These are phyloP conservation scores for Citrus inodora DNA, from an alignment of 345 rosid species.

Conservation along the genomic window DNA sequence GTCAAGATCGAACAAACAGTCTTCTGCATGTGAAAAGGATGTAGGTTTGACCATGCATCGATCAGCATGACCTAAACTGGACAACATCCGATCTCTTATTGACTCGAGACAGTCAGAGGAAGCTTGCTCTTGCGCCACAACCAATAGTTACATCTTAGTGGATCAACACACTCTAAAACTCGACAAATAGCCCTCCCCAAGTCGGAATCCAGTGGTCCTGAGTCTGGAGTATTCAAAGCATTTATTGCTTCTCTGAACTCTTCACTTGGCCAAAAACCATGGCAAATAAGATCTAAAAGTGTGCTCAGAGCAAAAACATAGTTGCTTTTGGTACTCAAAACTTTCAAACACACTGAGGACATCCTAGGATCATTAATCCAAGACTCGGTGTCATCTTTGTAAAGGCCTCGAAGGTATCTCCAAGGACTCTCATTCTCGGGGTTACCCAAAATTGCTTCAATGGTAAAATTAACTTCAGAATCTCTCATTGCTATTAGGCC, in stretches of 20 bases:
- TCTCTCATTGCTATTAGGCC: conserved; percentile 68
- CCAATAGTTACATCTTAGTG: conserved; percentile 78
- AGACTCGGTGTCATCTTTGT: conserved; percentile 44
- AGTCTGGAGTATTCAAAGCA: conserved; percentile 41
- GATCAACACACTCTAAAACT: conserved; percentile 55
- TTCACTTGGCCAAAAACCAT: conserved; percentile 56
- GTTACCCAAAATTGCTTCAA: conserved; percentile 48
- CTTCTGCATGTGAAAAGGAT: not conserved
- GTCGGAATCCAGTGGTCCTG: conserved; percentile 31
- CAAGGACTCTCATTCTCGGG: conserved; percentile 89
- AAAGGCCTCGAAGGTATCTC: conserved; percentile 84
- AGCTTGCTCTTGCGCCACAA: conserved; percentile 69
- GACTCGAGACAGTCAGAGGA: conserved; percentile 12
- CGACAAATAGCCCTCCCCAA: conserved; percentile 56
- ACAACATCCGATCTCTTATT: not conserved
- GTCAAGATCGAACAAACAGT: not conserved
- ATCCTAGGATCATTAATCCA: conserved; percentile 57
- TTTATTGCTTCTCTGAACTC: conserved; percentile 53
- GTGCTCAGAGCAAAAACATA: conserved; percentile 62
- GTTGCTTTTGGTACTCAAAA: conserved; percentile 44
- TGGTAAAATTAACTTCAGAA: conserved; percentile 68
- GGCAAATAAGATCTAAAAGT: conserved; percentile 73
- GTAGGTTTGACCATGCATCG: not conserved
- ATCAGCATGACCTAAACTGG: not conserved
- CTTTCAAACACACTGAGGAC: conserved; percentile 58